Base-by-base conservation (phyloP, 73 alveolate species). In the Urostyla sp. region DNA sequence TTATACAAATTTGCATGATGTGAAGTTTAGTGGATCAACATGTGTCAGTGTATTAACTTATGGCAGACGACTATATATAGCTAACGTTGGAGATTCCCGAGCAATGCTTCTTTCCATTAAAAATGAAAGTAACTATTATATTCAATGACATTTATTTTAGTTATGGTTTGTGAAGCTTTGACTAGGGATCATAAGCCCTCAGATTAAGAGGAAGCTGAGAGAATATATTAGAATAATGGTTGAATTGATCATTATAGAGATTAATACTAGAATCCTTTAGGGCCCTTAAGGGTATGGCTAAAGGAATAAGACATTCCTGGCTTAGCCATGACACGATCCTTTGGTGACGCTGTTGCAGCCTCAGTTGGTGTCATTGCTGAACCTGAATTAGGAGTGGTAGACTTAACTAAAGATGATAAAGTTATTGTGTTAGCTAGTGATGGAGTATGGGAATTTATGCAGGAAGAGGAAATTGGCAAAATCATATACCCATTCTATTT, bases 311-410 rank as follows among this genome's bases (percentile, higher is more conserved):
- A 96, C 74, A 93, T 93, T 16, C 96, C 99, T 20, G 99, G 99
- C 24, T 80, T 97, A 7, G 99, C 99, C 0, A 97, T 97, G 99
- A 86, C 98, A 44, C 90, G 99, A 63, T 92, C 98, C 37, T 90
- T 97, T 43, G 99, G 99, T 26, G 99, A 97, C 80, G 52, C 76
- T 54, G 80, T 93, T 37, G 99, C 99, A 8, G 95, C 92, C 54
- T 44, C 66, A 66, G 96, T 89, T 11, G 99, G 99, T 15, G 99
- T 95, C 0, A 89, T 76, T 15, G 67, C 94, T 21, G 84, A 66
- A 15, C 95, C 98, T 34, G 96, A 93, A 53, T 67, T 90, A 18
- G 26, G 54, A 0, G 91, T 52, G 67, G 53, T 61, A 28, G 88
- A 84, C 35, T 69, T 95, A 27, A 60, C 66, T 34, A 84, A 91